Base-by-base conservation (phyloP, 495 filamentous ascomycete genomes). In the Daldinia caldariorum region DNA sequence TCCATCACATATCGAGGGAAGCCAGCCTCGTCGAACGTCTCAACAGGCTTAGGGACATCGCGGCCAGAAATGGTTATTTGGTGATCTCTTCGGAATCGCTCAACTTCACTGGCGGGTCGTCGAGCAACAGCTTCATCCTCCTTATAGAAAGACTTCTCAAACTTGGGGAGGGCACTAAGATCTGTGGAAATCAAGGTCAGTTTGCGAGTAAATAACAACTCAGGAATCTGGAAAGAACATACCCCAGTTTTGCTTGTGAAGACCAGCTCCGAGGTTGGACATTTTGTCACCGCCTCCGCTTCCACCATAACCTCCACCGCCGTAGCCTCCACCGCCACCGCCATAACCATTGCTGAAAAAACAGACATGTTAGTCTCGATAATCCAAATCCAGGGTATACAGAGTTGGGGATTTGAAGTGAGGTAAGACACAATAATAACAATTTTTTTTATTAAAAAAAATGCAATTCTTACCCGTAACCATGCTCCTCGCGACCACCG, bases 131-230 rank as follows among this genome's bases (percentile, higher is more conserved):
- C 86, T 5, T 89, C 86, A 74, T 94, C 88, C 81, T 98, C 95
- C 81, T 97, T 96, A 85, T 99, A 99, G 85, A 99, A 99, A 29
- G 91, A 93, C 83, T 99, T 99, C 77, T 99, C 95, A 80, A 99
- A 99, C 81, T 97, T 97, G 69, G 95, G 94, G 22, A 99, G 76
- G 26, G 89, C 82, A 78, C 79, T 82, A 16, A 94, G 74, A 80
- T 99, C 94, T 94, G 75, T 47, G 41, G 26, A 53, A 54, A 67
- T 75, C 72, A 43, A 70, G 51, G 57, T 72, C 58, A 57, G 58
- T 70, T 70, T 43, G 20, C 20, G 56, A 60, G 55, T 55, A 41
- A 43, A 22, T 26, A 22, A 22, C 18, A 22, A 29, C 14, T 18
- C 32, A 16, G 18, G 53, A 35, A 12, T 55, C 34, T 49, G 26